A percentile compares a stretch with the other conserved stretches of the same genome.
phyloP scores from a whole-genome alignment of 495 filamentous ascomycete species.

The Xylaria intraflava region DNA sequence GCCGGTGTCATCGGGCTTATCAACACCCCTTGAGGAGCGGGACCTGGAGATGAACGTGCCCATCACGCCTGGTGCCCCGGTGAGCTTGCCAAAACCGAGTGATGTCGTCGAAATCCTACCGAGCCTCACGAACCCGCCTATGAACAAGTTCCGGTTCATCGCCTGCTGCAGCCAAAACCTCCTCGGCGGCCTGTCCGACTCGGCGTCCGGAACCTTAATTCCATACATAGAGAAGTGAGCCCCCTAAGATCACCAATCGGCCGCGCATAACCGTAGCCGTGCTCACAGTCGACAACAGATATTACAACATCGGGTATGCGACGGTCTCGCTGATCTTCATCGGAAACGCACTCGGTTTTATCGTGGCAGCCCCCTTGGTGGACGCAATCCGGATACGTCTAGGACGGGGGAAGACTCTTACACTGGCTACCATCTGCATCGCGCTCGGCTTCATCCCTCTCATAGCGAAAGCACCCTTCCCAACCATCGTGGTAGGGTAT shows the following conservation, averaged over 20 bases:
- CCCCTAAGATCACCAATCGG: background rate
- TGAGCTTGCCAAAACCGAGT: constrained; percentile 6
- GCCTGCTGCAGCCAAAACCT: constrained; percentile 48
- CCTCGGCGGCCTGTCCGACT: constrained; percentile 54
- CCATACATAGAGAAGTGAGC: constrained; percentile 58
- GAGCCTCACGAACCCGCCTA: constrained; percentile 46
- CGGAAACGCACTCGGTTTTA: constrained; percentile 69
- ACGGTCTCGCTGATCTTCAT: constrained; percentile 76
- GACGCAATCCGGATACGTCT: constrained; percentile 51
- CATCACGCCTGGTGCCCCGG: constrained; percentile 25
- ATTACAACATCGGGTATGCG: constrained; percentile 67
- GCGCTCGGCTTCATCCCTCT: constrained; percentile 54
- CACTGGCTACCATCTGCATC: constrained; percentile 48
- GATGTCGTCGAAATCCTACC: constrained; percentile 40
- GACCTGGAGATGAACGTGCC: constrained; percentile 52
- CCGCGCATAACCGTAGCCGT: too few species aligned
- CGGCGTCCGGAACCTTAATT: constrained; percentile 64
- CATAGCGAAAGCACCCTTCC: constrained; percentile 60
- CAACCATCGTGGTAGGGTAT: constrained; percentile 56
- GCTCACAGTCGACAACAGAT: constrained; percentile 15
- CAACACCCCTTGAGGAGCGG: constrained; percentile 35
- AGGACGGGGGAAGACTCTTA: constrained; percentile 57
- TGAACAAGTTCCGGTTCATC: constrained; percentile 45
- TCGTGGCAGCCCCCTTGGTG: constrained; percentile 60
- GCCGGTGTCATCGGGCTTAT: constrained; percentile 16